Percentiles rank a stretch among this genome's conserved stretches.
These are phyloP conservation scores for Acanthamoeba castellanii DNA, from an alignment of 208 protist genomes.

Conservation along the genomic window DNA sequence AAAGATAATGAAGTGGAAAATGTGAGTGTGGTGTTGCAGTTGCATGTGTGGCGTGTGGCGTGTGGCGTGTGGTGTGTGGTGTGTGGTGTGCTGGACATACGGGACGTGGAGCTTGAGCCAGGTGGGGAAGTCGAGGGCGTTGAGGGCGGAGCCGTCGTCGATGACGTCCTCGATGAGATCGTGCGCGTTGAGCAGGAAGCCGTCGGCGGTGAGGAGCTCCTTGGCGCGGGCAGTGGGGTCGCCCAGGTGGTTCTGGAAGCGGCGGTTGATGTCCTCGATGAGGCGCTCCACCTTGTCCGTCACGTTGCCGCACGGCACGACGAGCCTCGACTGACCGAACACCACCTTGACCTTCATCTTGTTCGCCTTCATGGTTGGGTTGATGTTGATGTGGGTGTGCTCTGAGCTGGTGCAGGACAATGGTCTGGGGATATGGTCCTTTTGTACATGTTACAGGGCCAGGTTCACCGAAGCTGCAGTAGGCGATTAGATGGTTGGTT, in stretches of 20 bases:
- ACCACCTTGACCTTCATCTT: slow-evolving; percentile 61
- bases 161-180: slow-evolving; percentile 18
- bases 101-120: slow-evolving; percentile 14
- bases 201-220: slow-evolving; percentile 22
- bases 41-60: no score
- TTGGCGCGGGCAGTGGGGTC: slow-evolving; percentile 13
- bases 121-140: neutral
- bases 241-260: slow-evolving; percentile 37
- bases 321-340: neutral
- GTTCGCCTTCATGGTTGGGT: no score
- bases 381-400: no score
- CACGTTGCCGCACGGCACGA: neutral
- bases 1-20: no score
- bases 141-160: neutral
- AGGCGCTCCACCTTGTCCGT: slow-evolving; percentile 20
- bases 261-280: slow-evolving; percentile 11
- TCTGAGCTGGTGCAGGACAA: no score
- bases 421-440: no score
- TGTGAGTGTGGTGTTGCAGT: no score
- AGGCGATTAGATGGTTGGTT: no score
- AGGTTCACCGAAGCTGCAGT: no score
- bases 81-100: no score
- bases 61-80: no score
- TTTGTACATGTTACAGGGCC: no score
- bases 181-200: slow-evolving; percentile 23